Evolutionary conservation across 2,329 filamentous ascomycete genomes (phyloP).

Genomic region (Arthroderma sp.): DNA sequence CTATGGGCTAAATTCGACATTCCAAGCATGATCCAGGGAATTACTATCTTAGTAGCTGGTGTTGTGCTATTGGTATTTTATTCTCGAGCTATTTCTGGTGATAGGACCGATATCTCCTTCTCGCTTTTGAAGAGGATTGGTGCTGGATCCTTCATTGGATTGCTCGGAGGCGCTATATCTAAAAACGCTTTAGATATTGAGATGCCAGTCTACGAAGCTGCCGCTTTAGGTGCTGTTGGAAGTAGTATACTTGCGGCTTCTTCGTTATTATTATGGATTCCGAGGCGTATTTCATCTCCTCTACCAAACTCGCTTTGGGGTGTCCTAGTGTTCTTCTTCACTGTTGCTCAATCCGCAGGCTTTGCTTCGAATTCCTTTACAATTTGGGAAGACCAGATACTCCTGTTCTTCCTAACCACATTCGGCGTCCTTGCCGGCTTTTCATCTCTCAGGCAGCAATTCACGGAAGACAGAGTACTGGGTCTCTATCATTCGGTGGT

Average conservation of each 20-base stretch:
- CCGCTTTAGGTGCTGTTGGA: constrained; percentile 28
- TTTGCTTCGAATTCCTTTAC: constrained; percentile 98
- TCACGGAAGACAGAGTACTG: constrained; percentile 54
- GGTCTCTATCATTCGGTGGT: constrained; percentile 74
- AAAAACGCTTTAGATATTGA: constrained; percentile 17
- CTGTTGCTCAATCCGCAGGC: constrained; percentile 74
- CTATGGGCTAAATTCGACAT: constrained; percentile 92
- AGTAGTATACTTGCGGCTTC: constrained; percentile 33
- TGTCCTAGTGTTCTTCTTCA: constrained; percentile 70
- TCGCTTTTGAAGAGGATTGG: constrained; percentile 39
- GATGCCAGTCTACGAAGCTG: constrained; percentile 19
- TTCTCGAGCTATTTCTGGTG: constrained; percentile 43
- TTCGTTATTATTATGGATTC: constrained; percentile 26
- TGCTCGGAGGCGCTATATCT: constrained; percentile 16
- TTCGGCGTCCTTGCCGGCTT: constrained; percentile 67
- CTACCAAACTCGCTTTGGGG: constrained; percentile 72
- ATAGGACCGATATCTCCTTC: constrained; percentile 41
- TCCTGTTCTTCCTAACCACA: constrained; percentile 79
- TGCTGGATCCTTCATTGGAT: constrained; percentile 36
- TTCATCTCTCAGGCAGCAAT: constrained; percentile 60
- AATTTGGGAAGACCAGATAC: constrained; percentile 94
- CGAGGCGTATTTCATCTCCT: constrained; percentile 33
- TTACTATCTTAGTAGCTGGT: constrained; percentile 54
- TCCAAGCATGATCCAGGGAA: constrained; percentile 68
- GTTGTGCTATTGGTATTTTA: constrained; percentile 61